Evolutionary conservation across 2,329 filamentous ascomycete species (phyloP), one percentile per base, ranked within the genome.

Genomic region (Colletotrichum euphorbiae): DNA sequence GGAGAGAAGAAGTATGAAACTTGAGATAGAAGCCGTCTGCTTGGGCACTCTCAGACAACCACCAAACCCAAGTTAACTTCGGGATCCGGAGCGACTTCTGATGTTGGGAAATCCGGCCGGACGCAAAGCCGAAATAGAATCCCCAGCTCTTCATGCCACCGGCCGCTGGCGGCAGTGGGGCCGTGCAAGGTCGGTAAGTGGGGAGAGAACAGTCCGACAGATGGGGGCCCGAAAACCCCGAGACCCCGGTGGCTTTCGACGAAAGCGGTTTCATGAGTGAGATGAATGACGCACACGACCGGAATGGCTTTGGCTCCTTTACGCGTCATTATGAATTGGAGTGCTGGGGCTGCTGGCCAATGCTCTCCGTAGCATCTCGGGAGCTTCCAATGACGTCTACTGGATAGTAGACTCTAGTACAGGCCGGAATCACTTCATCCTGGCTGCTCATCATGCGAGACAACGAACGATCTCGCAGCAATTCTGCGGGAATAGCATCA

Each of bases 221-320:
- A 46, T 40, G 65, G 60, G 36, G 46, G 46, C 38, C 60, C 38
- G 21, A 58, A 21, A 58, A 68, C 17, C 61, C 66, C 66, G 66
- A 68, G 62, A 54, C 15, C 54, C 61, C 61, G 61, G 43, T 65
- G 40, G 48, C 36, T 13, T 7, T 61, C 21, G 54, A 65, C 24
- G 60, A 65, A 66, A 31, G 48, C 61, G 42, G 66, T 68, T 68
- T 68, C 66, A 66, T 9, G 65, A 19, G 33, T 55, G 33, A 54
- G 66, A 65, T 28, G 54, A 38, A 68, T 68, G 66, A 68, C 66
- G 66, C 9, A 46, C 15, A 54, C 31, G 61, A 60, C 48, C 17
- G 40, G 45, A 52, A 46, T 38, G 31, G n/a, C 17, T 24, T 28
- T 48, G 54, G 45, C 45, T 52, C 28, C 33, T 38, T 48, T 55